Percentiles rank a stretch among this genome's conserved stretches.
These are phyloP conservation scores for Wickerhamomyces mucosus DNA, from an alignment of 805 yeast species.

Conservation along the genomic window DNA sequence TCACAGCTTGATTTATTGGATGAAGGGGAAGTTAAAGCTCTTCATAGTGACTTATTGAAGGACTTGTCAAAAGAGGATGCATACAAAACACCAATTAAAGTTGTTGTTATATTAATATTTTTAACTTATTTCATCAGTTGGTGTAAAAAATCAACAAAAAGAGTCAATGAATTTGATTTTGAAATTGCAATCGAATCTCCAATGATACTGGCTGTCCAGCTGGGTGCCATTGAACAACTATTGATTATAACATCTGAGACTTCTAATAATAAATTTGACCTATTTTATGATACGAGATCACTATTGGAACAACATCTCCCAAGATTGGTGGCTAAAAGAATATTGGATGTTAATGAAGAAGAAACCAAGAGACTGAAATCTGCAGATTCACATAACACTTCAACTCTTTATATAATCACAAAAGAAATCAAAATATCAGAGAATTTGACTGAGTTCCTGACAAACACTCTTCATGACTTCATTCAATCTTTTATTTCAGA, in stretches of 20 bases:
- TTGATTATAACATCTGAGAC: slow-evolving; percentile 55
- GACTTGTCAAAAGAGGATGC: slow-evolving; percentile 33
- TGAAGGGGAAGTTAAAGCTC: slow-evolving; percentile 26
- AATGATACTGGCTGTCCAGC: slow-evolving; percentile 45
- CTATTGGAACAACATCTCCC: slow-evolving; percentile 62
- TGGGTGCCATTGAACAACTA: slow-evolving; percentile 65
- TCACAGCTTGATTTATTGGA: slow-evolving; percentile 26
- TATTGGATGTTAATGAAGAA: slow-evolving; percentile 39
- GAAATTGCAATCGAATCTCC: slow-evolving; percentile 48
- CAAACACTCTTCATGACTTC: slow-evolving; percentile 38
- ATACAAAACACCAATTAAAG: slow-evolving; percentile 37
- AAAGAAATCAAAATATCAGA: slow-evolving; percentile 15
- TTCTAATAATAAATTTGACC: slow-evolving; percentile 31
- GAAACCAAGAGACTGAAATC: slow-evolving; percentile 28
- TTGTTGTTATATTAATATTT: slow-evolving; percentile 40
- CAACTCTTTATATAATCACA: slow-evolving; percentile 13
- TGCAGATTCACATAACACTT: slow-evolving; percentile 8
- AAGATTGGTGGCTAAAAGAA: slow-evolving; percentile 38
- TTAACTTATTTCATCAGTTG: slow-evolving; percentile 52
- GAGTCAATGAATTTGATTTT: slow-evolving; percentile 42
- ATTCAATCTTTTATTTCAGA: slow-evolving; percentile 48
- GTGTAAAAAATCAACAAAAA: slow-evolving; percentile 44
- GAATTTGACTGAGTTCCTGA: slow-evolving; percentile 21
- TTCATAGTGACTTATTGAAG: slow-evolving; percentile 28
- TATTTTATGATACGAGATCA: slow-evolving; percentile 57